phyloP scores from a whole-genome alignment of 129 eudicot species.

The Logfia minima region DNA sequence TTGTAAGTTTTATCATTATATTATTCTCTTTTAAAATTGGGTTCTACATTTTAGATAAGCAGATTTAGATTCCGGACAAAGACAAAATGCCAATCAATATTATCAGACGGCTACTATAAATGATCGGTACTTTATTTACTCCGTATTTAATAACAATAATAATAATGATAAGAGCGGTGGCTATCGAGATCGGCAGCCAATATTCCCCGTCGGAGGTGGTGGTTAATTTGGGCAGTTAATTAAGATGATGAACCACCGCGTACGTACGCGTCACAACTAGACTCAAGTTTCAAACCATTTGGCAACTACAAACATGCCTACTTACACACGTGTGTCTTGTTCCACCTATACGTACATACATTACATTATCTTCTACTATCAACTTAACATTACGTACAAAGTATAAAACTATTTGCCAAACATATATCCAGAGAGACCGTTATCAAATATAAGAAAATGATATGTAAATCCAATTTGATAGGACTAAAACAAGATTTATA shows the following conservation, averaged over 20 bases:
- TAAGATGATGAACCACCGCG: background rate
- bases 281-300: background rate
- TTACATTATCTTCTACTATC: too few relatives aligned
- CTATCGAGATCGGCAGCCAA: background rate
- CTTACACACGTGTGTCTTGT: background rate
- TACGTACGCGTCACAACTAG: background rate
- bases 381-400: background rate
- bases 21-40: too few relatives aligned
- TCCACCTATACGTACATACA: background rate
- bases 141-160: too few relatives aligned
- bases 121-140: background rate
- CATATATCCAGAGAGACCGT: background rate
- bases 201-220: background rate
- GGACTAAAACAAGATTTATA: too few relatives aligned
- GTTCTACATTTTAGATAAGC: too few relatives aligned
- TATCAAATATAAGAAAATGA: too few relatives aligned
- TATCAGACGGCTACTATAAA: background rate
- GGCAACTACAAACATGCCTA: background rate
- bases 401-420: background rate
- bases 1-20: too few relatives aligned
- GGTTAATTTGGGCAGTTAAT: background rate
- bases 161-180: background rate
- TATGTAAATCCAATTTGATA: too few relatives aligned
- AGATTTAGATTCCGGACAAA: background rate
- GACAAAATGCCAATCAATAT: background rate